Evolutionary conservation across 345 rosid species (phyloP), one percentile per base, ranked within the genome.

Genomic region (Brassica juncea): DNA sequence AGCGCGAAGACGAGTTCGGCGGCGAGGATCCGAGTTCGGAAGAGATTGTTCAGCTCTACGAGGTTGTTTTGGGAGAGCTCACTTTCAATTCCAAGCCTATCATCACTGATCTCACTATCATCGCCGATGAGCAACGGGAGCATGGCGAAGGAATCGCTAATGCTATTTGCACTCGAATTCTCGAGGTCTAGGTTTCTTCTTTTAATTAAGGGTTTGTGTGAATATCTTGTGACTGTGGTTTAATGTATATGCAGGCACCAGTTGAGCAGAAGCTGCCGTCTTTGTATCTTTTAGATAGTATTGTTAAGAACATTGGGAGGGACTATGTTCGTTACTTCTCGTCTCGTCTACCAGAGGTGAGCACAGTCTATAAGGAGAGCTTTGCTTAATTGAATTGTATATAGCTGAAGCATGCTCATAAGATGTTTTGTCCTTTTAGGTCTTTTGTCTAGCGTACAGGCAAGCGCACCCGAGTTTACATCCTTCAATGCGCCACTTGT

Each of bases 61-160:
- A 88, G 84, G 73, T 82, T 52, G 65, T 92, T 8, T 82, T 96
- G 67, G 85, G 90, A 3, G 99, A 96, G 49, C 84, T 96, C 39
- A 86, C 89, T 52, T 84, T 96, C 85, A 96, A 93, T 88, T 96
- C 97, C 44, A 96, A 96, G 85, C 99, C 99, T 66, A 86, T 93
- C 21, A 96, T 96, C 81, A 96, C 97, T 57, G 98, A 96, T 87
- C 93, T 96, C 81, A 96, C 99, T 2, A 92, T 93, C 68, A 87
- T 96, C 64, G 98, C 99, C 4, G 99, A 97, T 19, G 99, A 96
- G 68, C 97, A 86, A 76, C 81, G 88, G 75, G 94, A 84, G 75
- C 87, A 92, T 12, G 92, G 86, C 2, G 88, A 85, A 79, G 98
- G 98, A 72, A 90, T 96, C 80, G 97, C 99, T 4, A 88, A 85